Conservation (phyloP, 2,329 filamentous ascomycete species). For the Claviceps maximensis region DNA sequence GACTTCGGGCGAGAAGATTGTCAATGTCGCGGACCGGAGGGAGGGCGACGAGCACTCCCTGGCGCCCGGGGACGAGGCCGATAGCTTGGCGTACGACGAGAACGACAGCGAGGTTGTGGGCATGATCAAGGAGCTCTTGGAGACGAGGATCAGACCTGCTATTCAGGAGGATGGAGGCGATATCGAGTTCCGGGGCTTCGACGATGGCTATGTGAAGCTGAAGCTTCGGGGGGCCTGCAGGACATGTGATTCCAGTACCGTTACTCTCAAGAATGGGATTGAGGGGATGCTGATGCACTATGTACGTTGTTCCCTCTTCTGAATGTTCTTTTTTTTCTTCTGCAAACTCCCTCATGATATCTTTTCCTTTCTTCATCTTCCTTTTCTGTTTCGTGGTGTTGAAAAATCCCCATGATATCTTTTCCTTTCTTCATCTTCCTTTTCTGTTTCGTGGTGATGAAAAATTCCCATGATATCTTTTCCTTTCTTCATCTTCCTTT, state of each 20-base stretch:
- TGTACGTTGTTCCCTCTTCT: conserved; percentile 45
- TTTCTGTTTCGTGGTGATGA: too few relatives aligned
- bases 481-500: background rate
- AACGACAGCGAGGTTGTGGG: conserved; percentile 88
- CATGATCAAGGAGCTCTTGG: conserved; percentile 97
- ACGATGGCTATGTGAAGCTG: conserved; percentile 65
- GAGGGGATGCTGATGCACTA: conserved; percentile 98
- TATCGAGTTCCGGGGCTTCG: conserved; percentile 87
- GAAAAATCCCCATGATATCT: too few relatives aligned
- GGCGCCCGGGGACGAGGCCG: conserved; percentile 29
- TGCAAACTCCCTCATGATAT: too few relatives aligned
- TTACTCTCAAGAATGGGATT: conserved; percentile 94
- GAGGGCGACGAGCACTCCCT: conserved; percentile 26
- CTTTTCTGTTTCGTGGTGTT: too few relatives aligned
- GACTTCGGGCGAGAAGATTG: conserved; percentile 68
- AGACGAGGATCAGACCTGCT: conserved; percentile 85
- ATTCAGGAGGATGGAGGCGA: conserved; percentile 98
- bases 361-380: too few relatives aligned
- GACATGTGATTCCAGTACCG: conserved; percentile 92
- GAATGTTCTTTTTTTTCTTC: background rate
- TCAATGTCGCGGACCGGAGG: conserved; percentile 55
- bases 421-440: background rate
- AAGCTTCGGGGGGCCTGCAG: conserved; percentile 88
- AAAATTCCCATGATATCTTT: too few relatives aligned
- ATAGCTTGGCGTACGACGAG: conserved; percentile 72